Conservation (phyloP, 768 basidiomycete genomes). For the Phlebiopsis flavidoalba region DNA sequence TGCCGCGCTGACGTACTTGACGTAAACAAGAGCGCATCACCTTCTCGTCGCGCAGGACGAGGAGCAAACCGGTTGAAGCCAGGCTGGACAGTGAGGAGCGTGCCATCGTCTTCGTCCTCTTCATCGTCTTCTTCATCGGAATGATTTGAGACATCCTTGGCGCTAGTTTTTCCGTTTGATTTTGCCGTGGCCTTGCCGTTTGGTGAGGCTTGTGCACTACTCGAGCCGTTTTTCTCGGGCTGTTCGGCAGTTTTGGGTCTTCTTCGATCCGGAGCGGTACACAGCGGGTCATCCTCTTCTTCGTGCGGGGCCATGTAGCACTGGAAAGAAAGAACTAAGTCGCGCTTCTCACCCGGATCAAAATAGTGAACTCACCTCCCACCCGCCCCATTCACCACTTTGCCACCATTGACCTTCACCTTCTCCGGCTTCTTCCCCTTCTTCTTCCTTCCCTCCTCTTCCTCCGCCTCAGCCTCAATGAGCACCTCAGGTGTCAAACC, state of each 20-base stretch:
- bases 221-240: background rate
- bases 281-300: slow-evolving; percentile 92
- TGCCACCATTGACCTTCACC: slow-evolving; percentile 47
- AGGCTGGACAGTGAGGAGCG: slow-evolving; percentile 81
- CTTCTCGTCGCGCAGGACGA: slow-evolving; percentile 88
- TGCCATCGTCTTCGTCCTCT: slow-evolving; percentile 68
- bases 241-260: slow-evolving; percentile 9
- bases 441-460: slow-evolving; percentile 11
- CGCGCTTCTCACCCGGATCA: slow-evolving; percentile 7
- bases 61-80: slow-evolving; percentile 84
- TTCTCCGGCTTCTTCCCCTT: slow-evolving; percentile 21
- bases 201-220: slow-evolving; percentile 2
- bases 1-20: slow-evolving; percentile 89
- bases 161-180: slow-evolving; percentile 14
- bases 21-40: slow-evolving; percentile 95
- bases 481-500: slow-evolving; percentile 70
- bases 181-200: slow-evolving; percentile 14
- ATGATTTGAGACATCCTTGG: slow-evolving; percentile 8
- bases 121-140: slow-evolving; percentile 33
- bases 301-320: slow-evolving; percentile 96
- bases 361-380: slow-evolving; percentile 61
- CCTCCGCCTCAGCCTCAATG: slow-evolving; percentile 26
- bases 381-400: slow-evolving; percentile 81
- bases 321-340: slow-evolving; percentile 17
- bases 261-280: slow-evolving; percentile 54